Base-by-base conservation (phyloP, 129 eudicot genomes). In the Apium graveolens region DNA sequence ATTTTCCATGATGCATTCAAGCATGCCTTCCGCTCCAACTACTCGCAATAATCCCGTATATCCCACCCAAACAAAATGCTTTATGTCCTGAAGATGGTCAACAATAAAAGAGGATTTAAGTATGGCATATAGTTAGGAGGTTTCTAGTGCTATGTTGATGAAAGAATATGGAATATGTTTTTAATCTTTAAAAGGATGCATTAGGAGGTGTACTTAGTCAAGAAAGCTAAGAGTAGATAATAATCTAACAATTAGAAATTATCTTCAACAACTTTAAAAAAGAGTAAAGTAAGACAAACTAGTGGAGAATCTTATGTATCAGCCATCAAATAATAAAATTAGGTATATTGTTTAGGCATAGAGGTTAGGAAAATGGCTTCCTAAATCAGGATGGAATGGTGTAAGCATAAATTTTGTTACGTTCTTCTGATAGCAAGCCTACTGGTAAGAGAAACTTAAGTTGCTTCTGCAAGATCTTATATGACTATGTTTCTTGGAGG, bases 401-500 rank as follows among this genome's bases (percentile, higher is more conserved):
- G 5, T n/a, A 10, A 60, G 16, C 34, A 60, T 24, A 24, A 13
- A 0, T 57, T 57, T 31, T 60, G 32, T n/a, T n/a, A 10, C 34
- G 5, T 60, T 18, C 20, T 69, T 1, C 72, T 37, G 16, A 27
- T 20, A 42, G 34, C 57, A 78, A 63, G 41, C 35, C n/a, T 9
- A 70, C 41, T 76, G 10, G n/a, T n/a, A n/a, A n/a, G n/a, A n/a
- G n/a, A n/a, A n/a, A n/a, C n/a, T n/a, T n/a, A n/a, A n/a, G n/a
- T n/a, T n/a, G n/a, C n/a, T n/a, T n/a, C n/a, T n/a, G n/a, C n/a
- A n/a, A n/a, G 9, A 17, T 55, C 21, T 57, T 48, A 62, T 53
- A 66, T 2, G 32, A 60, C 32, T 70, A 6, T 81, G 76, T 73
- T 74, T 42, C 73, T 86, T 71, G 73, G 85, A 94, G 98, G 98